phyloP scores from a whole-genome alignment of 78 protist species.

The Emiliania huxleyi region DNA sequence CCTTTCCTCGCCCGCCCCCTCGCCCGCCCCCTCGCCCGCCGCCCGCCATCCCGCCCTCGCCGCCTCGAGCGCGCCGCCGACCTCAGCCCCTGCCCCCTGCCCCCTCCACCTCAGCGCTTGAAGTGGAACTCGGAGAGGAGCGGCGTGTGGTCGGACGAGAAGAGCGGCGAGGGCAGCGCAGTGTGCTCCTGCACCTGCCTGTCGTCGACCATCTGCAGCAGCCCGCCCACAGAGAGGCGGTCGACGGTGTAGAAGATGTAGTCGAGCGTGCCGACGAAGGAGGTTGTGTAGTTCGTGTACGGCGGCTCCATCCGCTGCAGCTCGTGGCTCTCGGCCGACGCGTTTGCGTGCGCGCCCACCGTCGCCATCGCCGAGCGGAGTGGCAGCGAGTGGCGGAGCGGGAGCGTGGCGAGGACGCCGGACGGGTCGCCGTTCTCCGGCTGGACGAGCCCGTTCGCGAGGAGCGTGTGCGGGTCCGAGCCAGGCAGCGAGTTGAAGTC shows the following conservation, averaged over 20 bases:
- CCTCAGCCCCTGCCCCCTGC: no score
- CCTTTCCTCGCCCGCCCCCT: no score
- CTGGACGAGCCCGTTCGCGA: neutral
- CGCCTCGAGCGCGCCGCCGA: no score
- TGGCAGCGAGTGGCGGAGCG: neutral
- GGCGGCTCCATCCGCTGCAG: slow-evolving; percentile 22
- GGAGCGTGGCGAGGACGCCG: neutral
- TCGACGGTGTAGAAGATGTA: neutral
- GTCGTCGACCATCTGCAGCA: neutral
- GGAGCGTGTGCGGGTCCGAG: neutral
- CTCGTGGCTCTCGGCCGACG: neutral
- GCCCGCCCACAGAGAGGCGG: neutral
- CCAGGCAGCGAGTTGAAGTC: slow-evolving; percentile 25
- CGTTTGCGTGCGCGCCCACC: slow-evolving; percentile 12
- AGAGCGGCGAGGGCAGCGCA: slow-evolving; percentile 15
- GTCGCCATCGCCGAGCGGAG: neutral
- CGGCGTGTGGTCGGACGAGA: slow-evolving; percentile 1
- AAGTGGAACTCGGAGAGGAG: neutral
- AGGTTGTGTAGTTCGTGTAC: neutral
- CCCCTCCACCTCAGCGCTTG: neutral
- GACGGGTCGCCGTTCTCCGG: neutral
- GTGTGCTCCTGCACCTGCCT: neutral
- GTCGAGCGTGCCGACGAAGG: slow-evolving; percentile 22
- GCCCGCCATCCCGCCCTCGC: no score
- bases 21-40: no score